Evolutionary conservation across 2,329 filamentous ascomycete species (phyloP).

Genomic region (Aureobasidium sp.): DNA sequence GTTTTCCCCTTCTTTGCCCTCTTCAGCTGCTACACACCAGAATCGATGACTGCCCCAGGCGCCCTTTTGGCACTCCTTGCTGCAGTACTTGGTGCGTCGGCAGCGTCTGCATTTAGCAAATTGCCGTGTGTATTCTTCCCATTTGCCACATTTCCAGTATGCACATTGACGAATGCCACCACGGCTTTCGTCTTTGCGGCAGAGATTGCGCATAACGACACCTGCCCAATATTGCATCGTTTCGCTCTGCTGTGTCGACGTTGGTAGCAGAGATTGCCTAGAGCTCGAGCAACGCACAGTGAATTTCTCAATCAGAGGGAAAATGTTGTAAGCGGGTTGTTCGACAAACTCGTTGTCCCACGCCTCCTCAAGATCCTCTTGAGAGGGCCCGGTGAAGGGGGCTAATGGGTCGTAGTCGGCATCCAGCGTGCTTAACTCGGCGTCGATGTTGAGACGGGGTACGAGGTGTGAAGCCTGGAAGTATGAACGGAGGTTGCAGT

Average conservation of each 20-base stretch:
- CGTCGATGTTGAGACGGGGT: slow-evolving; percentile 80
- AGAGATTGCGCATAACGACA: slow-evolving; percentile 97
- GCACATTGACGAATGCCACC: slow-evolving; percentile 95
- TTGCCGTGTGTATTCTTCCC: slow-evolving; percentile 93
- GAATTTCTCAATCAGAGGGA: slow-evolving; percentile 96
- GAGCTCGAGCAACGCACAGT: slow-evolving; percentile 57
- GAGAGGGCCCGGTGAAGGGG: slow-evolving; percentile 27
- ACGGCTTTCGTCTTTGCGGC: slow-evolving; percentile 89
- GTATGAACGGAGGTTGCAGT: slow-evolving; percentile 90
- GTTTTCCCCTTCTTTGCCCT: slow-evolving; percentile 20
- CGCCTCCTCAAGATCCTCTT: slow-evolving; percentile 57
- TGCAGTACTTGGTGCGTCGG: slow-evolving; percentile 96
- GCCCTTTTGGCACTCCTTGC: slow-evolving; percentile 98
- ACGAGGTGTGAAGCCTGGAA: slow-evolving; percentile 94
- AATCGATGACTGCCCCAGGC: slow-evolving; percentile 98
- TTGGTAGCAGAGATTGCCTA: slow-evolving; percentile 60
- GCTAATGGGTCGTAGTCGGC: slow-evolving; percentile 45
- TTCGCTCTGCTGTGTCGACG: slow-evolving; percentile 33
- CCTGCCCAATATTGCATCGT: slow-evolving; percentile 99
- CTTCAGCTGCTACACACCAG: slow-evolving; percentile 77
- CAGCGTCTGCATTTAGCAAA: slow-evolving; percentile 97
- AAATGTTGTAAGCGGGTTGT: slow-evolving; percentile 59
- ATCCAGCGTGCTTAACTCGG: slow-evolving; percentile 73
- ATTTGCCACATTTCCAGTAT: slow-evolving; percentile 96
- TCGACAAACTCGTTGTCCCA: slow-evolving; percentile 78